Evolutionary conservation across 805 yeast species (phyloP), one percentile per base, ranked within the genome.

Genomic region (Jamesozyma gamospora): DNA sequence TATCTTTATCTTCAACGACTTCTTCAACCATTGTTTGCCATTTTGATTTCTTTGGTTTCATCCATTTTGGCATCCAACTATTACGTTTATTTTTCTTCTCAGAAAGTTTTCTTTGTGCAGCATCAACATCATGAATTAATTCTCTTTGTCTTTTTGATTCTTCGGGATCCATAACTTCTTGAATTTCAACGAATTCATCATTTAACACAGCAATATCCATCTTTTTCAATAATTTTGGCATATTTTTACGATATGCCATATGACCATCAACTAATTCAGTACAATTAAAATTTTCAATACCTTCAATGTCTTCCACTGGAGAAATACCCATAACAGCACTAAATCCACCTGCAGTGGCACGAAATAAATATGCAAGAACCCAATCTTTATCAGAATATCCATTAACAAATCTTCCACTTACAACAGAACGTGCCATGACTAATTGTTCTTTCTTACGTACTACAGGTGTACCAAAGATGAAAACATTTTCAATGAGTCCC

Each of bases 291-390:
- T 90, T 90, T 47, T 87, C 95, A 25, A 92, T 68, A 0, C 80
- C 83, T 18, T 72, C 69, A 16, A 75, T 64, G 35, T 62, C 67
- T 39, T 75, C 79, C 28, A 90, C 72, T 4, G 88, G 80, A 0
- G 95, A 79, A 24, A 92, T 67, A 0, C 98, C 98, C 4, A 90
- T 87, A 33, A 92, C 92, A n/a, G 85, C 73, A 52, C 82, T 80
- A 34, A 92, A 67, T 0, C 97, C 97, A 43, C 97, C 96, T 43
- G 92, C 77, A 0, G 97, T 87, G 1, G 97, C 98, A 48, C 98
- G 71, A 64, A 90, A 92, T 25, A 92, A 63, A 60, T 92, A 92
- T 0, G 97, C 97, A 41, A 92, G 68, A 48, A 92, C 82, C 98
- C 98, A 92, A 65, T 92, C 98, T 51, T 82, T 86, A 47, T 77